phyloP scores from a whole-genome alignment of 192 early-diverging fungal genomes.

The Entomortierella parvispora region DNA sequence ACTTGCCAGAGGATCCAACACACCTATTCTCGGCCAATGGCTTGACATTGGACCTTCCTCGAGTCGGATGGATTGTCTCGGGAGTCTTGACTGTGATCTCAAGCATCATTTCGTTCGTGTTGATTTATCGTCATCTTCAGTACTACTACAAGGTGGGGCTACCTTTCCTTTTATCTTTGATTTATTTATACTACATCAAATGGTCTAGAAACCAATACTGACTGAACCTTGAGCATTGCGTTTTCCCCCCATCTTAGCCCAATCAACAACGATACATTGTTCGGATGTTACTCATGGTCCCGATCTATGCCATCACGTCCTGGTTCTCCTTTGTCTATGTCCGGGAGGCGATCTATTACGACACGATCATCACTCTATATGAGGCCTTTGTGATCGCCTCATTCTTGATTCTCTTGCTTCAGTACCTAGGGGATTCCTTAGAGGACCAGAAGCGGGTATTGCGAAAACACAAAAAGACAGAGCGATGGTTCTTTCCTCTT shows the following conservation, averaged over 20 bases:
- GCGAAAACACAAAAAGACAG: slow-evolving; percentile 55
- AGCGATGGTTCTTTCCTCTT: slow-evolving; percentile 72
- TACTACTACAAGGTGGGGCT: slow-evolving; percentile 67
- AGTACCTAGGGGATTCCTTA: slow-evolving; percentile 67
- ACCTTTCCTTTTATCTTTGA: too few species aligned
- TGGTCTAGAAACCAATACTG: too few species aligned
- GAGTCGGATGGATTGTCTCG: slow-evolving; percentile 69
- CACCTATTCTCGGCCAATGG: slow-evolving; percentile 37
- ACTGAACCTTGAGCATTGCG: background rate
- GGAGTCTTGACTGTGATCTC: slow-evolving; percentile 62
- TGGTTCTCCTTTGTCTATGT: slow-evolving; percentile 78
- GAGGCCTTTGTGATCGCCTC: slow-evolving; percentile 78
- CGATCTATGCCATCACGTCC: slow-evolving; percentile 76
- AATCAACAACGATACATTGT: slow-evolving; percentile 80
- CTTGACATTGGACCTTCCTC: slow-evolving; percentile 54
- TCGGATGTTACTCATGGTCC: slow-evolving; percentile 78
- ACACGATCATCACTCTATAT: slow-evolving; percentile 73
- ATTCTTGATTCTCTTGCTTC: slow-evolving; percentile 78
- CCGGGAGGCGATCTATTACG: slow-evolving; percentile 72
- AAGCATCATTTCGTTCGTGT: slow-evolving; percentile 57
- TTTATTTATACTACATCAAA: too few species aligned
- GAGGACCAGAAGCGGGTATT: slow-evolving; percentile 58
- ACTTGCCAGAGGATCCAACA: slow-evolving; percentile 27
- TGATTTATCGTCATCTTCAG: slow-evolving; percentile 62
- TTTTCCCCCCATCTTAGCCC: slow-evolving; percentile 43